phyloP scores from a whole-genome alignment of 371 early-diverging fungal species.

The Mortierella sp. region DNA sequence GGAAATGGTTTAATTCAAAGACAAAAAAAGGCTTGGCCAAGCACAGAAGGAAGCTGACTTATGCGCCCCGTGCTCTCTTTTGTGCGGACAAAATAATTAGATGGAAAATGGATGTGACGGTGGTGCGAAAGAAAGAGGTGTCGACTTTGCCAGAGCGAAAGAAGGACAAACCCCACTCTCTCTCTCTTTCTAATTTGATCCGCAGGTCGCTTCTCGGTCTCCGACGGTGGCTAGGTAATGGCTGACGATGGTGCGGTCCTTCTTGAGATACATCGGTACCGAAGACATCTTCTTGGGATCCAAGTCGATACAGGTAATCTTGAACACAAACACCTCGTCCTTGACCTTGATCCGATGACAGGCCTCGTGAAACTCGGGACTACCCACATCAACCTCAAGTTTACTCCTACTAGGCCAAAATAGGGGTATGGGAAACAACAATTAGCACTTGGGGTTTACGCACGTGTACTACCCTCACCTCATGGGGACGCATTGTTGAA shows the following conservation, averaged over 20 bases:
- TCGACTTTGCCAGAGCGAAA: neutral
- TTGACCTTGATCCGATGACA: constrained; percentile 27
- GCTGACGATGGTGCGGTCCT: constrained; percentile 40
- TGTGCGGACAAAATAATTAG: neutral
- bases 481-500: neutral
- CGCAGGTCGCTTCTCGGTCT: constrained; percentile 34
- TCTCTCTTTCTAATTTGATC: neutral
- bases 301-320: constrained; percentile 52
- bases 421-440: neutral
- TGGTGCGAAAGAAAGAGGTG: neutral
- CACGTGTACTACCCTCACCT: neutral
- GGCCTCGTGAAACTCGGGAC: constrained; percentile 21
- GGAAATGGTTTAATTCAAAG: neutral
- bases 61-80: neutral
- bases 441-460: neutral
- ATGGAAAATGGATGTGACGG: neutral
- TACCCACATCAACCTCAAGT: neutral
- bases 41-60: neutral
- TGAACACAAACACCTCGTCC: constrained; percentile 33
- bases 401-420: neutral
- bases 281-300: constrained; percentile 51
- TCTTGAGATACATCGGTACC: constrained; percentile 43
- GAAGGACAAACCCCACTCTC: neutral
- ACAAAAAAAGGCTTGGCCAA: neutral
- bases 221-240: constrained; percentile 37